Evolutionary conservation across 768 basidiomycete genomes (phyloP), one percentile per base, ranked within the genome.

Genomic region (Pleurotus sapidus): DNA sequence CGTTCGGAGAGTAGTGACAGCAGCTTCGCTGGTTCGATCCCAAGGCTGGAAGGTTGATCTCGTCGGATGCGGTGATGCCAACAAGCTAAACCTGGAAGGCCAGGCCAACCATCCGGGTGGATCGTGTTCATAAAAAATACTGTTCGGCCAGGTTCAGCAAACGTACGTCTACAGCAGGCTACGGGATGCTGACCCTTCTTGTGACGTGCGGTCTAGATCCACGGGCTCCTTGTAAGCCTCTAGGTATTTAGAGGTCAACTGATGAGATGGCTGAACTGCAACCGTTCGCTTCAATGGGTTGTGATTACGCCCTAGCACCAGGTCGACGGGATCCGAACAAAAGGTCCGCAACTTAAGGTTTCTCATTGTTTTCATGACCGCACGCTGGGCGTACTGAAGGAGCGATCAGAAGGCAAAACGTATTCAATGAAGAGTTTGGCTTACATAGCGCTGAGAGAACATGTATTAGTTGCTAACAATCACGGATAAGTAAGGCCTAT

Each of bases 341-440:
- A 84, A 81, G 1, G 92, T 89, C 45, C 92, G 82, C n/a, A 95
- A 65, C 71, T 94, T 95, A 72, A 95, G 77, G 67, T 86, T 84
- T 55, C 89, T 84, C 5, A 88, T 75, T 25, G 83, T 79, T 68
- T 93, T 93, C 78, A 91, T 89, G 11, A 91, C 71, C 1, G 87
- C 89, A 59, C 89, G 80, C 67, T 87, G 85, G 3, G 84, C 79
- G 74, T 88, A 88, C 87, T 89, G 30, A 46, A 11, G 37, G 43
- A 47, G 23, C 12, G 4, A 49, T 51, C 37, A 62, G 49, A 58
- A 25, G 37, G 45, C 20, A 49, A 39, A 51, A 40, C 30, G 53
- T 20, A 57, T 46, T 30, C 24, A 3, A 40, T 53, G 24, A 47
- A 58, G 27, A 12, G 4, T 18, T 42, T 17, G 7, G 69, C 82